Base-by-base conservation (phyloP, 805 yeast genomes). In the Candida coleopterorum region DNA sequence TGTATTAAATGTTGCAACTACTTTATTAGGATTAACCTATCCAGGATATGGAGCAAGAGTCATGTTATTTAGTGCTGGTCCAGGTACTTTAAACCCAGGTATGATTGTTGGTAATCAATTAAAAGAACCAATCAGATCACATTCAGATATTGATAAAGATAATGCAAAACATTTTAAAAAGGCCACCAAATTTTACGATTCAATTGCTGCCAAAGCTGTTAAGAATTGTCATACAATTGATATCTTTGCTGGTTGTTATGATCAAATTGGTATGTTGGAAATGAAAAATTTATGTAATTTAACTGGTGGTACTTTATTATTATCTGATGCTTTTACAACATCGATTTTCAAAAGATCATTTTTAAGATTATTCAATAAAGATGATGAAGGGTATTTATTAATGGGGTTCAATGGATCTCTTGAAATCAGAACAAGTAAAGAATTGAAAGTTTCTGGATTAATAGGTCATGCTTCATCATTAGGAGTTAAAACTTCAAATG, bases 121-220 rank as follows among this genome's bases (percentile, higher is more conserved):
- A 58, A 85, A 85, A 57, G 98, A 93, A 62, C 96, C 98, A 33
- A 84, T 93, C 50, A 79, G 99, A 70, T 93, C 98, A 7, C 99
- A 93, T 64, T 86, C 85, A 53, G 98, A 93, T 58, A 85, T 93
- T 47, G 97, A 93, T 59, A 81, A 88, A 47, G 97, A 90, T 51
- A 61, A 53, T 39, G 95, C 96, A 38, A 81, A 81, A 54, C 95
- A 88, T 58, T 85, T 79, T 66, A 82, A 85, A 53, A 85, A 85
- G 58, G 94, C 96, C 8, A 75, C 74, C 49, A 81, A 85, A 58
- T 88, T 78, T 54, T 89, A 88, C 60, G 89, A 84, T 44, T 65
- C 70, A 25, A 58, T 89, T 32, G 83, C 94, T 25, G 72, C 76
- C 29, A 81, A 80, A 47, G 60, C 59, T 2, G 85, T 85, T 25